Evolutionary conservation across 352 stramenopile species (phyloP).

Genomic region (Pythium folliculosum): DNA sequence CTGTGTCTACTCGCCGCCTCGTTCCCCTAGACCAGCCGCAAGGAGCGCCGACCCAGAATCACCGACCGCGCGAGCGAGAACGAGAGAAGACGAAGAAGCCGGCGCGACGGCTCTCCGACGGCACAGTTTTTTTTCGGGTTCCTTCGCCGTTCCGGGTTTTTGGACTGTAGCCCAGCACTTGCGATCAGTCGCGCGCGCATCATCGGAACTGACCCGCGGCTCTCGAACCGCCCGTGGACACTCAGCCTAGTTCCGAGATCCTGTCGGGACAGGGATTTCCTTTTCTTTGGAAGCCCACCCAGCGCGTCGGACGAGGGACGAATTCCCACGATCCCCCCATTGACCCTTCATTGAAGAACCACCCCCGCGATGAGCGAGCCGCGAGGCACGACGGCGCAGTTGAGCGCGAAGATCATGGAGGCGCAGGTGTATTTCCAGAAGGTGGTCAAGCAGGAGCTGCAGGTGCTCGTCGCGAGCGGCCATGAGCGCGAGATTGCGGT

Average conservation of each 20-base stretch:
- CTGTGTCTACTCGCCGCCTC: no score
- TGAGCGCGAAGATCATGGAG: conserved; percentile 64
- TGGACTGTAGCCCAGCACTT: neutral
- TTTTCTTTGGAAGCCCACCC: neutral
- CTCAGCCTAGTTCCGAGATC: conserved; percentile 17
- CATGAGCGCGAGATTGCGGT: conserved; percentile 73
- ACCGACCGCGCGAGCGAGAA: neutral
- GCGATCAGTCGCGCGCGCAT: neutral
- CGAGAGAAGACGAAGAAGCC: conserved; percentile 3
- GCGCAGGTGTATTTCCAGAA: conserved; percentile 70
- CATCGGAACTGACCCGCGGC: neutral
- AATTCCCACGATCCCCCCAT: neutral
- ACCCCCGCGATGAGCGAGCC: neutral
- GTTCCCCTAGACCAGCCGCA: no score
- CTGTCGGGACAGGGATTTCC: conserved; percentile 1
- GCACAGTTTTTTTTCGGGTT: conserved; percentile 3
- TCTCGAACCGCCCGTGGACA: conserved; percentile 7
- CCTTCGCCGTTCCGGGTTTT: conserved; percentile 3
- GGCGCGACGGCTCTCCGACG: conserved; percentile 3
- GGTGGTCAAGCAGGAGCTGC: conserved; percentile 82
- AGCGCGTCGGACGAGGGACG: no score
- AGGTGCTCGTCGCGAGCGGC: conserved; percentile 54
- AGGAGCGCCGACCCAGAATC: no score
- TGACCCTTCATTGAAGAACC: neutral
- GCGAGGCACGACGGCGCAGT: conserved; percentile 20